These are phyloP conservation scores for Tephrocybe rancida DNA, from an alignment of 768 basidiomycete species.

Conservation along the genomic window DNA sequence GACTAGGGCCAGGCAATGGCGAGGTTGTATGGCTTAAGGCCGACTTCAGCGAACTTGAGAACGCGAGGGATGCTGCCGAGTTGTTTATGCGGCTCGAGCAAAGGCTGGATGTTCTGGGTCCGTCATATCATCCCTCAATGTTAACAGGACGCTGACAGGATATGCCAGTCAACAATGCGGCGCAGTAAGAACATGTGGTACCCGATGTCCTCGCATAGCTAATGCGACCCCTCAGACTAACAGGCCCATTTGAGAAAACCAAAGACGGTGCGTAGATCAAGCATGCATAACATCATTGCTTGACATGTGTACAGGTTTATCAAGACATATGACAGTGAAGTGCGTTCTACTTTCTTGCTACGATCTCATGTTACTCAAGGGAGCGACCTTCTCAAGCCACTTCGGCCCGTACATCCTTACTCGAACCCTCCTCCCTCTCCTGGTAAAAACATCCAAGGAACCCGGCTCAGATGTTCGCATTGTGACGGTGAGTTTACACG, in stretches of 20 bases:
- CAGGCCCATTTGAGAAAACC: slow-evolving; percentile 21
- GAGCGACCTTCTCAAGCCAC: slow-evolving; percentile 23
- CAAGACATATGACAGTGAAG: slow-evolving; percentile 26
- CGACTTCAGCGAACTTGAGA: slow-evolving; percentile 36
- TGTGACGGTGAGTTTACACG: slow-evolving; percentile 21
- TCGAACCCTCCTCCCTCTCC: slow-evolving; percentile 27
- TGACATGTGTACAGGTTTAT: slow-evolving; percentile 9
- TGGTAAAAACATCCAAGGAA: slow-evolving; percentile 29
- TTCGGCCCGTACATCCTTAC: slow-evolving; percentile 32
- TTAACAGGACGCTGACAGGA: not conserved
- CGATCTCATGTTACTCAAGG: no score
- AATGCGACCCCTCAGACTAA: slow-evolving; percentile 10
- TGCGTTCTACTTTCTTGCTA: slow-evolving; percentile 18
- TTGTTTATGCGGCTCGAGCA: slow-evolving; percentile 27
- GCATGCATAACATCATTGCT: not conserved
- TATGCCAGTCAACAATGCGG: slow-evolving; percentile 27
- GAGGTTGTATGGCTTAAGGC: slow-evolving; percentile 38
- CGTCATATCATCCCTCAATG: not conserved
- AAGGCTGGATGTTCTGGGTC: slow-evolving; percentile 25
- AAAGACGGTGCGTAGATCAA: slow-evolving; percentile 21
- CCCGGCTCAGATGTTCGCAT: slow-evolving; percentile 33
- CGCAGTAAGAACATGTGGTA: slow-evolving; percentile 16
- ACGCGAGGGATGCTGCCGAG: slow-evolving; percentile 34
- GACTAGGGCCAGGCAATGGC: slow-evolving; percentile 27
- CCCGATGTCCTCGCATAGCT: not conserved